Conservation (phyloP, 768 basidiomycete genomes). For the Boletus rubescentipes region DNA sequence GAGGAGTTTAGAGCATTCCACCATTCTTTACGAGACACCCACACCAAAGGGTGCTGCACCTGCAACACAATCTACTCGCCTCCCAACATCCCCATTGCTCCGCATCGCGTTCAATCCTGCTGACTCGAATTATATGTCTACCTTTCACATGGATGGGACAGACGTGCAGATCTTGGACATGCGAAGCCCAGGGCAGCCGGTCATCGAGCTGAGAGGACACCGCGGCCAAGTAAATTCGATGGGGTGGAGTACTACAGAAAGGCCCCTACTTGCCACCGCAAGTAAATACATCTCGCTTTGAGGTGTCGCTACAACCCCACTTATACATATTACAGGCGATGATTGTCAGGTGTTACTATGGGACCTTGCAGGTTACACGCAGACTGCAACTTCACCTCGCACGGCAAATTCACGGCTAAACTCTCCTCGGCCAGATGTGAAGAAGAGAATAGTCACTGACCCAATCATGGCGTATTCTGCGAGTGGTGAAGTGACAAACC, state of each 20-base stretch:
- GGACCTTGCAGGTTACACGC: slow-evolving; percentile 74
- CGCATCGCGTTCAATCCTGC: slow-evolving; percentile 90
- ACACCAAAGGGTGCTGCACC: slow-evolving; percentile 70
- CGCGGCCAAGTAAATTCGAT: slow-evolving; percentile 80
- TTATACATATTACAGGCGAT: slow-evolving; percentile 56
- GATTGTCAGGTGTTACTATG: slow-evolving; percentile 93
- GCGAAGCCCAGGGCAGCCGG: slow-evolving; percentile 93
- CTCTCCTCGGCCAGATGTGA: slow-evolving; percentile 79
- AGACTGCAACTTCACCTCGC: slow-evolving; percentile 65
- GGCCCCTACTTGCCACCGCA: slow-evolving; percentile 83
- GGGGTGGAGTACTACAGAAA: slow-evolving; percentile 86
- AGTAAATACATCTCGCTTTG: slow-evolving; percentile 46
- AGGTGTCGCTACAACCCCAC: background rate
- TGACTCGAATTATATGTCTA: slow-evolving; percentile 94
- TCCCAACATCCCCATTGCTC: slow-evolving; percentile 77
- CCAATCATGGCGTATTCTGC: slow-evolving; percentile 86
- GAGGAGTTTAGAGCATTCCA: slow-evolving; percentile 94
- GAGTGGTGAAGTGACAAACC: slow-evolving; percentile 71
- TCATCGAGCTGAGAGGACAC: slow-evolving; percentile 88
- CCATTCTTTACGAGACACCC: slow-evolving; percentile 94
- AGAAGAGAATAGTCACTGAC: slow-evolving; percentile 69
- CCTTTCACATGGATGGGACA: slow-evolving; percentile 90
- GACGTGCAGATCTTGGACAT: slow-evolving; percentile 95
- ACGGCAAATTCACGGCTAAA: slow-evolving; percentile 67
- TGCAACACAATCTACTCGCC: slow-evolving; percentile 59